A percentile compares a stretch with the other conserved stretches of the same genome.
Evolutionary conservation across 495 filamentous ascomycete species (phyloP).

Genomic region (Hypoxylon fuscum): DNA sequence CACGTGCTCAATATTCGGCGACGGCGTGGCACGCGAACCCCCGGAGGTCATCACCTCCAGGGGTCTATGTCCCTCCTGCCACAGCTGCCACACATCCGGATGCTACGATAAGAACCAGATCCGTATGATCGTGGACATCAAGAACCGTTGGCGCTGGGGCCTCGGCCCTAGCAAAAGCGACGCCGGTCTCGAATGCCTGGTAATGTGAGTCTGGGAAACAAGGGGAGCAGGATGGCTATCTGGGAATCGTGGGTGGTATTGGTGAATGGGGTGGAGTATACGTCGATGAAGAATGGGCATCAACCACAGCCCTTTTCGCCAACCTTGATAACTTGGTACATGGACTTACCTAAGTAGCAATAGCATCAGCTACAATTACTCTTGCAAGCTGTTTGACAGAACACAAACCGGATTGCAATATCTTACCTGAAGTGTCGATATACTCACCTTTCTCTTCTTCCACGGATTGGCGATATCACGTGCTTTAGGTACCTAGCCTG

Average conservation of each 20-base stretch:
- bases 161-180: conserved; percentile 48
- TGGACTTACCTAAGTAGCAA: too few species aligned
- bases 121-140: conserved; percentile 45
- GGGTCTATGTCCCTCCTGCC: conserved; percentile 38
- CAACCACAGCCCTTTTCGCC: too few species aligned
- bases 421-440: conserved; percentile 9
- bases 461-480: conserved; percentile 34
- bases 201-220: conserved; percentile 46
- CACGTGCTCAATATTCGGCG: conserved; percentile 45
- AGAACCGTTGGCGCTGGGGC: conserved; percentile 47
- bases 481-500: conserved; percentile 25
- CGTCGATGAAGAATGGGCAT: too few species aligned
- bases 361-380: too few species aligned
- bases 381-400: too few species aligned
- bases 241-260: too few species aligned
- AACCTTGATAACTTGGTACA: too few species aligned
- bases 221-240: background rate
- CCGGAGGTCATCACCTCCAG: conserved; percentile 12
- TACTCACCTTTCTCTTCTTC: conserved; percentile 14
- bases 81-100: conserved; percentile 32
- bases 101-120: conserved; percentile 49
- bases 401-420: too few species aligned
- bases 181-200: conserved; percentile 47
- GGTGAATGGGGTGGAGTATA: too few species aligned
- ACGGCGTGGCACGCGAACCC: conserved; percentile 40